These are phyloP conservation scores for Cochlearia excelsa DNA, from an alignment of 345 rosid genomes.

Conservation along the genomic window DNA sequence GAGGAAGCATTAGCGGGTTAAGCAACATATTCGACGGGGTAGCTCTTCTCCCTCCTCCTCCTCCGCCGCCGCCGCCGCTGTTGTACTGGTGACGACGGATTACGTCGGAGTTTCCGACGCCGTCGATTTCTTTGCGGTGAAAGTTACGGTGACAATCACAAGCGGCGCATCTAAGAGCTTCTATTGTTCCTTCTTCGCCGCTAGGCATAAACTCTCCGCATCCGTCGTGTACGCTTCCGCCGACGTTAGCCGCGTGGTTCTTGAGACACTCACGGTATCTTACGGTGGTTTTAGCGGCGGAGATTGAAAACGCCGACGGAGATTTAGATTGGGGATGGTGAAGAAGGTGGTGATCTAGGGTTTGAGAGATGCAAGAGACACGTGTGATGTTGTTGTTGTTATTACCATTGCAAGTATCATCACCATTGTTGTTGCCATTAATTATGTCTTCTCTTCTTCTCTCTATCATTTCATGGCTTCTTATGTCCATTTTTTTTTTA, in stretches of 20 bases:
- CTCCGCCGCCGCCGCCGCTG: slow-evolving; percentile 20
- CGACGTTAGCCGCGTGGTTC: slow-evolving; percentile 87
- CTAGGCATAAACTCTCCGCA: slow-evolving; percentile 99
- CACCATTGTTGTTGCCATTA: slow-evolving; percentile 35
- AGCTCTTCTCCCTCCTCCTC: slow-evolving; percentile 32
- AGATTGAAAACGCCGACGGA: slow-evolving; percentile 16
- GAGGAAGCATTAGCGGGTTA: slow-evolving; percentile 51
- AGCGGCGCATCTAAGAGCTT: slow-evolving; percentile 88
- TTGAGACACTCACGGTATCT: slow-evolving; percentile 83
- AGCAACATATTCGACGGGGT: slow-evolving; percentile 36
- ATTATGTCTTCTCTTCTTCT: slow-evolving; percentile 43
- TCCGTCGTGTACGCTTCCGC: slow-evolving; percentile 81
- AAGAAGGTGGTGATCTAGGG: slow-evolving; percentile 57
- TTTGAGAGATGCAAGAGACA: slow-evolving; percentile 51
- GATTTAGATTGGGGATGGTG: slow-evolving; percentile 32
- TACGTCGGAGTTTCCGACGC: slow-evolving; percentile 24
- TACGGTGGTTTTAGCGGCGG: slow-evolving; percentile 21
- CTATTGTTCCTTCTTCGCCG: slow-evolving; percentile 77
- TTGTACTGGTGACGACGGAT: slow-evolving; percentile 16
- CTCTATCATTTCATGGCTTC: slow-evolving; percentile 42
- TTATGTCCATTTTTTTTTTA: slow-evolving; percentile 30
- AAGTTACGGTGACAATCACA: slow-evolving; percentile 96
- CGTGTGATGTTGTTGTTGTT: slow-evolving; percentile 19
- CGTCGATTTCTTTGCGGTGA: slow-evolving; percentile 72
- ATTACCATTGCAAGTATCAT: background rate